Percentiles rank a stretch among this genome's conserved stretches.
These are phyloP conservation scores for Xeromyces bisporus DNA, from an alignment of 495 filamentous ascomycete genomes.

Conservation along the genomic window DNA sequence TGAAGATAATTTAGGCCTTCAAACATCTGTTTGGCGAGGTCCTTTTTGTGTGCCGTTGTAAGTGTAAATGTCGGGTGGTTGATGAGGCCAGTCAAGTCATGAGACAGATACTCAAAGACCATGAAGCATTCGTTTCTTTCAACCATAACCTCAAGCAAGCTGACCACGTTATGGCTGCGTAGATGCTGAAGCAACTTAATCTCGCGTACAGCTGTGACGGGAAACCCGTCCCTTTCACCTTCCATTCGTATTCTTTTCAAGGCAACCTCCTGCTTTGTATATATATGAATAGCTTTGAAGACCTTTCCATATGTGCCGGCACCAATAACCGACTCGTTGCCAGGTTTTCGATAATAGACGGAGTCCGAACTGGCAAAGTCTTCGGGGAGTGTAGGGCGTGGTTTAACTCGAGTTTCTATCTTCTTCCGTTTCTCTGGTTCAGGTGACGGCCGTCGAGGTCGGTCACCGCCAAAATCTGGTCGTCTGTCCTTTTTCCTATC, in stretches of 20 bases:
- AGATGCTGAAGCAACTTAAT: conserved; percentile 92
- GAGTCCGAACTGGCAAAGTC: conserved; percentile 67
- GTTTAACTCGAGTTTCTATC: conserved; percentile 52
- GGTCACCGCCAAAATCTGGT: conserved; percentile 25
- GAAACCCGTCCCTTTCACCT: conserved; percentile 91
- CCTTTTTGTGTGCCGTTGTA: conserved; percentile 75
- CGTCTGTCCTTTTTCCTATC: conserved; percentile 20
- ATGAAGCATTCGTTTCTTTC: conserved; percentile 98
- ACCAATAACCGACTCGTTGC: conserved; percentile 85
- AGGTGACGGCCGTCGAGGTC: conserved; percentile 11
- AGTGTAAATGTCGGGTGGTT: conserved; percentile 91
- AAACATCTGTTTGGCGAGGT: conserved; percentile 86
- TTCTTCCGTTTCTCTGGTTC: conserved; percentile 45
- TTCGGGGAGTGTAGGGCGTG: conserved; percentile 47
- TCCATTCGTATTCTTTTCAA: conserved; percentile 94
- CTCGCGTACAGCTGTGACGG: conserved; percentile 89
- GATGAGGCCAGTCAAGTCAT: conserved; percentile 74
- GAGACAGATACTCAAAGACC: conserved; percentile 98
- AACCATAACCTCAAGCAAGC: conserved; percentile 79
- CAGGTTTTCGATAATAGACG: conserved; percentile 80
- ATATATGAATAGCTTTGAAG: conserved; percentile 93
- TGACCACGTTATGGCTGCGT: conserved; percentile 81
- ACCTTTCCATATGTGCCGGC: conserved; percentile 95
- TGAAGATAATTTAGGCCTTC: conserved; percentile 91
- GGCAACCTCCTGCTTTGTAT: conserved; percentile 77